phyloP scores from a whole-genome alignment of 2,329 filamentous ascomycete genomes.

The Aspergillus aculeatinus region DNA sequence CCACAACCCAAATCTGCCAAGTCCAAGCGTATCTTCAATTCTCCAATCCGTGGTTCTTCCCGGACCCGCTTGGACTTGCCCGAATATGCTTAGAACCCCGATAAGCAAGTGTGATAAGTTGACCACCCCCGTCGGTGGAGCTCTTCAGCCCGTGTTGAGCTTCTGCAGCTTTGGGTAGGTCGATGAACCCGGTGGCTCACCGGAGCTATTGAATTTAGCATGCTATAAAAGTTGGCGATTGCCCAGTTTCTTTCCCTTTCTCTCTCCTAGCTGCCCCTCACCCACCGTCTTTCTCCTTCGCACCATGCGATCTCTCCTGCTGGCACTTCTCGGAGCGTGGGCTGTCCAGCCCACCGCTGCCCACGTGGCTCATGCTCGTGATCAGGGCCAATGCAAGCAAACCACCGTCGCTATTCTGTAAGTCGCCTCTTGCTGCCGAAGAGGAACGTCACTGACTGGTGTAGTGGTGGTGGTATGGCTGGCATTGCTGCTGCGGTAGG shows the following conservation, averaged over 20 bases:
- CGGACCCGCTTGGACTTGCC: constrained; percentile 5
- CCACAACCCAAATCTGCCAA: neutral
- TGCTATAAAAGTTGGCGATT: neutral
- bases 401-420: constrained; percentile 34
- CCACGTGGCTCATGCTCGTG: constrained; percentile 18
- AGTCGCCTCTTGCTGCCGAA: neutral
- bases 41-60: neutral
- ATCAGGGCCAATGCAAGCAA: constrained; percentile 26
- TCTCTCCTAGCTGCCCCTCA: neutral
- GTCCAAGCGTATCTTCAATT: neutral
- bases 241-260: neutral
- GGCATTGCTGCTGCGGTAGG: constrained; percentile 61
- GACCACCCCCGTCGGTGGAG: neutral
- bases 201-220: neutral
- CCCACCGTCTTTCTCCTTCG: neutral
- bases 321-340: constrained; percentile 3
- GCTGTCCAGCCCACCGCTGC: constrained; percentile 6
- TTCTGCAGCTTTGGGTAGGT: neutral
- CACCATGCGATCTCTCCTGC: neutral
- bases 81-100: neutral
- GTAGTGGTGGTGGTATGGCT: constrained; percentile 57
- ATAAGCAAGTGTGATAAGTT: neutral
- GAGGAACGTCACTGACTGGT: neutral
- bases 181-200: neutral
- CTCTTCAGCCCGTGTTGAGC: neutral